Evolutionary conservation across 2,329 filamentous ascomycete species (phyloP), one percentile per base, ranked within the genome.

Genomic region (Boeremia exigua): DNA sequence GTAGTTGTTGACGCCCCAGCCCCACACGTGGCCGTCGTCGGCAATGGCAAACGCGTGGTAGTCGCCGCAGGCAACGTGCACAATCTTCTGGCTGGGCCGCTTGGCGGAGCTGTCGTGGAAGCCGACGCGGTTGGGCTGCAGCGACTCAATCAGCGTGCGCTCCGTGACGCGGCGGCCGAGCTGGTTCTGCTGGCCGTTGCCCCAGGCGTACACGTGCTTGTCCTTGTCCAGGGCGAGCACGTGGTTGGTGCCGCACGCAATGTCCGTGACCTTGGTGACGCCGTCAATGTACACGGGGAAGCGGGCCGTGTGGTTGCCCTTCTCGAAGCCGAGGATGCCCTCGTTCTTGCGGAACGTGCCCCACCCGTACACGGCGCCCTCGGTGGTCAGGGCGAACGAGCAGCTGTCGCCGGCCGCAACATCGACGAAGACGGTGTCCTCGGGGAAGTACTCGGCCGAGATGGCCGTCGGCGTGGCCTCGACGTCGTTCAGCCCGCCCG

Each of bases 1-100:
- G 75, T 90, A 96, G 77, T 90, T 92, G 82, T 96, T 96, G 28
- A 94, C 80, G 23, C 92, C 92, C 91, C 92, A 96, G 0, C 87
- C 85, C 76, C 87, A 95, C 29, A 94, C 88, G 28, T 84, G 82
- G 34, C 87, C 87, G 27, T 87, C 83, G 58, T 86, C 84, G 65
- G 84, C 83, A 44, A 92, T 83, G 45, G 88, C 89, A 66, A 96
- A 94, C 65, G 87, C 90, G 79, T 96, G 91, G 76, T 93, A 94
- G 12, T 88, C 85, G 39, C 92, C 92, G 49, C 87, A 88, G 27
- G 84, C 83, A 54, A 90, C 83, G 76, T 79, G 85, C 46, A 80
- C 80, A 47, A 90, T 85, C 60, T 78, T 78, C 68, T 83, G 82
- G 60, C 78, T 80, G 5, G 67, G 64, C 17, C 65, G 64, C 61